These are phyloP conservation scores for Letharia columbiana DNA, from an alignment of 495 filamentous ascomycete species.

Conservation along the genomic window DNA sequence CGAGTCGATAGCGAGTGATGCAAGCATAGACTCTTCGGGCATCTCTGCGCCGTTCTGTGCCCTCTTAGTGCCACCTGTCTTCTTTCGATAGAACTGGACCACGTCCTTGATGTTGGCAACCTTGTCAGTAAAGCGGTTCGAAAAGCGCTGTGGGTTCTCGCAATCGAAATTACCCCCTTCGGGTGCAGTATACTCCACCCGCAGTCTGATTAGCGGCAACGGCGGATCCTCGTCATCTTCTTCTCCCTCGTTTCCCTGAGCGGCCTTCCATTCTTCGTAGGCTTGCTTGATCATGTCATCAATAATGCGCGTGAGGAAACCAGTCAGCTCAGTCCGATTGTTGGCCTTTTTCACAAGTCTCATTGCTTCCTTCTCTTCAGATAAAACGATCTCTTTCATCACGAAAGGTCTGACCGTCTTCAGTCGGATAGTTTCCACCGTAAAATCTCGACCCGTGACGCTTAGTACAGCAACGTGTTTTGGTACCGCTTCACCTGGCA, in stretches of 20 bases:
- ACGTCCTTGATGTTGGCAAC: slow-evolving; percentile 94
- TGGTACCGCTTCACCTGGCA: slow-evolving; percentile 79
- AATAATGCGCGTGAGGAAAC: slow-evolving; percentile 65
- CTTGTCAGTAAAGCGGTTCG: slow-evolving; percentile 79
- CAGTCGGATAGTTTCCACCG: slow-evolving; percentile 69
- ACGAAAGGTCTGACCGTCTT: slow-evolving; percentile 88
- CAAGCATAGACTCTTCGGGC: slow-evolving; percentile 51
- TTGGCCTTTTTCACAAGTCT: slow-evolving; percentile 69
- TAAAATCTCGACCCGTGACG: slow-evolving; percentile 74
- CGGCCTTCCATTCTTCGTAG: slow-evolving; percentile 64
- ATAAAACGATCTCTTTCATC: slow-evolving; percentile 71
- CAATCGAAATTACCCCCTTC: slow-evolving; percentile 81
- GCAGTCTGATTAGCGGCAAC: slow-evolving; percentile 74
- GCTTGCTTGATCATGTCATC: slow-evolving; percentile 82
- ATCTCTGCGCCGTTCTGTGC: slow-evolving; percentile 40
- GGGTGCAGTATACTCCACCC: slow-evolving; percentile 82
- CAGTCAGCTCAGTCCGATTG: slow-evolving; percentile 71
- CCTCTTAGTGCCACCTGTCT: slow-evolving; percentile 40
- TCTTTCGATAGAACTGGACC: slow-evolving; percentile 86
- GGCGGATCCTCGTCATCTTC: slow-evolving; percentile 53
- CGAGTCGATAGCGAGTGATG: slow-evolving; percentile 55
- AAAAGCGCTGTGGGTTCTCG: slow-evolving; percentile 95
- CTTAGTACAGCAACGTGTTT: slow-evolving; percentile 86
- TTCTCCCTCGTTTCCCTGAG: slow-evolving; percentile 52
- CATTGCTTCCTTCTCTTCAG: slow-evolving; percentile 67